A percentile compares a stretch with the other conserved stretches of the same genome.
These are phyloP conservation scores for Spizellomyces sp. DNA, from an alignment of 192 early-diverging fungal species.

Conservation along the genomic window DNA sequence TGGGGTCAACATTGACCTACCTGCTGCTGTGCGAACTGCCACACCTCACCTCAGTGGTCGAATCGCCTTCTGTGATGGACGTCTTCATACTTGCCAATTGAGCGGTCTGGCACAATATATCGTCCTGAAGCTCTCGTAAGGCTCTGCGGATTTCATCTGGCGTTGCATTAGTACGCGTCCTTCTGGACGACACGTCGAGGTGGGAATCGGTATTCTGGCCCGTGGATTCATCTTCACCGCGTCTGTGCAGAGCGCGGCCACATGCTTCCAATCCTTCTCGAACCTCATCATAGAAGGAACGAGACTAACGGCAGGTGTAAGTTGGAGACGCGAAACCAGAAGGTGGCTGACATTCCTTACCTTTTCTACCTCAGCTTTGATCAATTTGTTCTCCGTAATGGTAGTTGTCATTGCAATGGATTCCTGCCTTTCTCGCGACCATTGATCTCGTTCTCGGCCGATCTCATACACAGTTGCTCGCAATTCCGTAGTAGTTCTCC, in stretches of 20 bases:
- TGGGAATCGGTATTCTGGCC: too few relatives aligned
- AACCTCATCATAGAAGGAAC: slow-evolving; percentile 23
- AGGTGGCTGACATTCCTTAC: slow-evolving; percentile 2
- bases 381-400: not conserved
- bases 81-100: slow-evolving; percentile 16
- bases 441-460: not conserved
- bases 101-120: slow-evolving; percentile 45
- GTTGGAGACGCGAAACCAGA: not conserved
- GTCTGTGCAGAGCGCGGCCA: slow-evolving; percentile 13
- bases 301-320: not conserved
- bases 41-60: too few relatives aligned
- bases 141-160: slow-evolving; percentile 36
- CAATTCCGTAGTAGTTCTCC: not conserved
- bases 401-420: not conserved
- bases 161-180: not conserved
- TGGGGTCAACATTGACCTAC: not conserved
- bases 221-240: too few relatives aligned
- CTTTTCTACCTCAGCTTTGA: slow-evolving; percentile 13
- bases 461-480: not conserved
- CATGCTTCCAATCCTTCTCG: slow-evolving; percentile 34
- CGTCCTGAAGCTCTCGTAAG: slow-evolving; percentile 48
- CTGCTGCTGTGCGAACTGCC: too few relatives aligned
- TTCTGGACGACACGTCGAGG: too few relatives aligned
- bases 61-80: too few relatives aligned
- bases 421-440: not conserved